Percentiles rank a stretch among this genome's conserved stretches.
These are phyloP conservation scores for Leishmania tropica DNA, from an alignment of 208 protist species.

Conservation along the genomic window DNA sequence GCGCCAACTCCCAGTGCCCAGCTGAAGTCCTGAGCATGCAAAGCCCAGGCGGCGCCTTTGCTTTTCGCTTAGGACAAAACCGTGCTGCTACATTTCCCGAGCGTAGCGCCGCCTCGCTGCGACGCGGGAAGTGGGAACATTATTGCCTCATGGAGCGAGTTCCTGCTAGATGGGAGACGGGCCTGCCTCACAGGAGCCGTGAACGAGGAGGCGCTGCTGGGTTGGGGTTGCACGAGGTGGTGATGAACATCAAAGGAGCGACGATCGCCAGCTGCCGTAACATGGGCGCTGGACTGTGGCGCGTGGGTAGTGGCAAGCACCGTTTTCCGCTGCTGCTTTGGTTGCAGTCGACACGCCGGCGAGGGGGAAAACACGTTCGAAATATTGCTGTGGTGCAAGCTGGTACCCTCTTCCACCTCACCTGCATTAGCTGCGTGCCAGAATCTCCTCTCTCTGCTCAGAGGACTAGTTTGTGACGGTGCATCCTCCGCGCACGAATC, in stretches of 20 bases:
- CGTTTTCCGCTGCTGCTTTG: background rate
- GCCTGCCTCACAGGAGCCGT: background rate
- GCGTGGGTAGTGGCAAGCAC: background rate
- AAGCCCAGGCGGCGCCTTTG: slow-evolving; percentile 6
- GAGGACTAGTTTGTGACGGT: no score
- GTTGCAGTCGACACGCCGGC: background rate
- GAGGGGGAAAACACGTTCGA: background rate
- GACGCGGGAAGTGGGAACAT: background rate
- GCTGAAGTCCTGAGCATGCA: background rate
- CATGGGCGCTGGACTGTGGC: background rate
- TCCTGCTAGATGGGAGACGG: background rate
- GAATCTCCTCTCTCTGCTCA: background rate
- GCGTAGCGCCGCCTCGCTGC: background rate
- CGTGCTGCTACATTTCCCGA: slow-evolving; percentile 7
- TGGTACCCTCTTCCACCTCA: background rate
- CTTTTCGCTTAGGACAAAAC: slow-evolving; percentile 8
- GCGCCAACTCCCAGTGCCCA: background rate
- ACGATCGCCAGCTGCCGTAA: background rate
- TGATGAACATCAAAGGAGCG: background rate
- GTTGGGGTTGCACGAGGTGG: background rate
- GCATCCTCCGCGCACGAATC: background rate
- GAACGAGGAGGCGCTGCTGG: background rate
- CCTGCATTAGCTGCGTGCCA: background rate
- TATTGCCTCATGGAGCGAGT: background rate
- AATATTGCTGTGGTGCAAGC: background rate